Conservation (phyloP, 148 eudicot species). For the Rhododendron ovatum region DNA sequence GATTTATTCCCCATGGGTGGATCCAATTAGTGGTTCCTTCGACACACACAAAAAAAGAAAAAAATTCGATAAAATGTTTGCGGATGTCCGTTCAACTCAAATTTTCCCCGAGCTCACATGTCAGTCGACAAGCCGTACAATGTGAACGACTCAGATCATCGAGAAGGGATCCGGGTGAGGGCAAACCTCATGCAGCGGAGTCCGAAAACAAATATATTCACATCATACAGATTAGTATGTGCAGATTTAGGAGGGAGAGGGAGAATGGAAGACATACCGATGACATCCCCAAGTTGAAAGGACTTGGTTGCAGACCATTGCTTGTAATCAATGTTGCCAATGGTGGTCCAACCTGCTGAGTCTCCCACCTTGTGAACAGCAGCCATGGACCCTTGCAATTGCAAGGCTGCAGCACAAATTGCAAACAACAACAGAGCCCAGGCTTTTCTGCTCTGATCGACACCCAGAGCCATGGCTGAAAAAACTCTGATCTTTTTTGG, state of each 20-base stretch:
- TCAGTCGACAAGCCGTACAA: not conserved
- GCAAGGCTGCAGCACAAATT: constrained; percentile 4
- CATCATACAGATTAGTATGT: not conserved
- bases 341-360: constrained; percentile 85
- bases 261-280: constrained; percentile 33
- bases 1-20: no score
- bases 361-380: constrained; percentile 80
- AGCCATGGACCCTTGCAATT: constrained; percentile 13
- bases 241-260: not conserved
- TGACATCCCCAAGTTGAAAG: constrained; percentile 65
- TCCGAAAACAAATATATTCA: not conserved
- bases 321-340: constrained; percentile 76
- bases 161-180: no score
- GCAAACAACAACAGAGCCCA: constrained; percentile 5
- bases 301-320: constrained; percentile 71
- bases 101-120: not conserved
- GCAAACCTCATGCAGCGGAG: not conserved
- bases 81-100: not conserved
- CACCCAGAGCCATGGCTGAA: constrained; percentile 14
- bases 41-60: no score
- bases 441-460: constrained; percentile 10
- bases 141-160: not conserved
- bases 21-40: no score
- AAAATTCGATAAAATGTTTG: no score
- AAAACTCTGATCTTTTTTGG: not conserved